Evolutionary conservation across 2,329 filamentous ascomycete genomes (phyloP), one percentile per base, ranked within the genome.

Genomic region (Aureobasidium mangrovei): DNA sequence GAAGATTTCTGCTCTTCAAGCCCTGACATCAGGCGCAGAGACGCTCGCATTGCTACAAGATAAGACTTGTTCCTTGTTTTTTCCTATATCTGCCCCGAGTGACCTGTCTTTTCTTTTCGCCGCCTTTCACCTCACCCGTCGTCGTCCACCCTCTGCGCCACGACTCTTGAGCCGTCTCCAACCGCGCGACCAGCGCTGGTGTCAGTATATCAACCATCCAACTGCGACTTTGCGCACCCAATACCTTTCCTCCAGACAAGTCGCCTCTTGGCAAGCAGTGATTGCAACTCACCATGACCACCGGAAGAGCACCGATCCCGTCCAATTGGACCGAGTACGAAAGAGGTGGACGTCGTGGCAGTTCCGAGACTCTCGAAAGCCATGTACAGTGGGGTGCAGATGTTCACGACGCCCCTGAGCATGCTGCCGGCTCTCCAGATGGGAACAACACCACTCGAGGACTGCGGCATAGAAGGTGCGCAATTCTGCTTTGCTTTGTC

Each of bases 261-360:
- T 18, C 1, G 38, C 38, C 38, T 33, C 32, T 18, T 31, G 36
- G 29, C 28, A 45, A 26, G 2, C 28, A 8, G 43, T 29, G 10
- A 28, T 5, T 29, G 42, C 28, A 32, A 12, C 18, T 4, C n/a
- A 39, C 5, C 31, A 54, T 54, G 53, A 27, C 43, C 3, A 27
- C 53, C 24, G 42, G 35, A 18, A 54, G 62, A 53, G 61, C 61
- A 43, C 63, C 62, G 3, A 56, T 68, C 61, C 73, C 74, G n/a
- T 63, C 72, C 31, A 71, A 65, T 32, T 76, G 74, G 74, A 65
- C 69, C 55, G 69, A 70, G 51, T 75, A 75, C 61, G 72, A 75
- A 51, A 61, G 61, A 12, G 69, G 69, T 55, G 69, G 64, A 43
- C 68, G 70, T 52, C 61, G 69, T 49, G 69, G 67, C 35, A 76